A percentile compares a stretch with the other conserved stretches of the same genome.
These are phyloP conservation scores for Nevesoporus exiguus DNA, from an alignment of 768 basidiomycete genomes.

Conservation along the genomic window DNA sequence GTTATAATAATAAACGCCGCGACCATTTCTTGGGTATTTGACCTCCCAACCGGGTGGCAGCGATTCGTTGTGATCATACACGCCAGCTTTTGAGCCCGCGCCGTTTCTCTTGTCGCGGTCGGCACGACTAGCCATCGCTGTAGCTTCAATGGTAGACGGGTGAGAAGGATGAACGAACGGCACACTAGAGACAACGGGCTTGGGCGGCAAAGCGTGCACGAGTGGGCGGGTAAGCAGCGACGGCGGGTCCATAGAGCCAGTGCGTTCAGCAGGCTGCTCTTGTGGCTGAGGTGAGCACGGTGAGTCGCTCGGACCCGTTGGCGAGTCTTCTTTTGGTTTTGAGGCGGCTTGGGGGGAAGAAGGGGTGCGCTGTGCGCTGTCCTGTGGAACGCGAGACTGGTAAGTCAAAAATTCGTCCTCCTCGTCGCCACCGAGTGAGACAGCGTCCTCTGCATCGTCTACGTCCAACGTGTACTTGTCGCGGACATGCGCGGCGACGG, in stretches of 20 bases:
- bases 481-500: conserved; percentile 40
- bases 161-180: conserved; percentile 55
- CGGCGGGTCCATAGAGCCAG: conserved; percentile 20
- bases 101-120: conserved; percentile 45
- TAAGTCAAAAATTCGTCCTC: conserved; percentile 57
- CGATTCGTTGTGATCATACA: conserved; percentile 28
- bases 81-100: conserved; percentile 21
- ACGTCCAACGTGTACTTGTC: conserved; percentile 30
- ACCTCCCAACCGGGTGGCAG: conserved; percentile 63
- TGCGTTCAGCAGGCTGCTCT: neutral
- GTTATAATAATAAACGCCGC: conserved; percentile 57
- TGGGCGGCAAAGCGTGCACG: conserved; percentile 67
- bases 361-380: conserved; percentile 10
- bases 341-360: conserved; percentile 18
- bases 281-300: conserved; percentile 7
- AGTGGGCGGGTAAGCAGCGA: conserved; percentile 31
- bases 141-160: conserved; percentile 57
- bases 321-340: conserved; percentile 15
- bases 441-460: conserved; percentile 55
- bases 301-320: conserved; percentile 1
- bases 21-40: conserved; percentile 47
- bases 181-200: conserved; percentile 51
- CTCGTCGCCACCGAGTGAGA: conserved; percentile 72
- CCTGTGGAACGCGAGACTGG: conserved; percentile 35
- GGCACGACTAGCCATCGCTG: conserved; percentile 51